These are phyloP conservation scores for Mycena polygramma DNA, from an alignment of 768 basidiomycete species.

Conservation along the genomic window DNA sequence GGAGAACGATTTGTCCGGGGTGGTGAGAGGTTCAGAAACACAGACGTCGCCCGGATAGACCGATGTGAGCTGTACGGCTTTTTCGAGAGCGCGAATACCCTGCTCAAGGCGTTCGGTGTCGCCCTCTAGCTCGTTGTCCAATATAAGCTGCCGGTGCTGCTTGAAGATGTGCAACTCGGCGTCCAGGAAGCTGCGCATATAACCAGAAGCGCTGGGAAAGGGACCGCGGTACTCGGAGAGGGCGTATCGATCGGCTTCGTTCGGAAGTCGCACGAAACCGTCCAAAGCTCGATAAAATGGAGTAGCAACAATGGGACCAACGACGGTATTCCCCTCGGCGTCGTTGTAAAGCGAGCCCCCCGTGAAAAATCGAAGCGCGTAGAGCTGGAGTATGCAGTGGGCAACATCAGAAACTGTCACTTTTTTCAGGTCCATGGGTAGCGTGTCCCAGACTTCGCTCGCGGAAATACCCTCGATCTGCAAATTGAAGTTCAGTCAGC, in stretches of 20 bases:
- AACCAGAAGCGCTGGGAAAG: slow-evolving; percentile 27
- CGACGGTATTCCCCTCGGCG: slow-evolving; percentile 12
- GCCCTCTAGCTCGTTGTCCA: slow-evolving; percentile 27
- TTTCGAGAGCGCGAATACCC: slow-evolving; percentile 31
- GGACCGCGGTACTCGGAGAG: slow-evolving; percentile 33
- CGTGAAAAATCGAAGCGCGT: slow-evolving; percentile 32
- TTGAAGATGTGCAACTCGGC: slow-evolving; percentile 31
- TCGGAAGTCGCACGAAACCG: slow-evolving; percentile 31
- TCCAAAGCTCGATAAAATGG: slow-evolving; percentile 40
- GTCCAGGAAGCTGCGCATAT: slow-evolving; percentile 24
- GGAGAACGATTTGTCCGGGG: slow-evolving; percentile 29
- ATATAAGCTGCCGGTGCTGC: slow-evolving; percentile 8
- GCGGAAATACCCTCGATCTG: slow-evolving; percentile 36
- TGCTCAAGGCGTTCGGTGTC: slow-evolving; percentile 29
- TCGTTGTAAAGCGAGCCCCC: slow-evolving; percentile 38
- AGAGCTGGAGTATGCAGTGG: slow-evolving; percentile 27
- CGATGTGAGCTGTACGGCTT: slow-evolving; percentile 31
- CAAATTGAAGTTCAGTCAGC: background rate
- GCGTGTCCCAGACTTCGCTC: slow-evolving; percentile 32
- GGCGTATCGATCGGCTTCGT: background rate
- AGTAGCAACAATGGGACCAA: slow-evolving; percentile 38
- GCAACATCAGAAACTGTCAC: slow-evolving; percentile 35
- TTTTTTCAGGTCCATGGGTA: slow-evolving; percentile 29
- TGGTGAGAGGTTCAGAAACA: slow-evolving; percentile 22
- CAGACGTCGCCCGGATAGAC: slow-evolving; percentile 37